phyloP scores from a whole-genome alignment of 495 filamentous ascomycete species.

The Hyaloscypha variabilis region DNA sequence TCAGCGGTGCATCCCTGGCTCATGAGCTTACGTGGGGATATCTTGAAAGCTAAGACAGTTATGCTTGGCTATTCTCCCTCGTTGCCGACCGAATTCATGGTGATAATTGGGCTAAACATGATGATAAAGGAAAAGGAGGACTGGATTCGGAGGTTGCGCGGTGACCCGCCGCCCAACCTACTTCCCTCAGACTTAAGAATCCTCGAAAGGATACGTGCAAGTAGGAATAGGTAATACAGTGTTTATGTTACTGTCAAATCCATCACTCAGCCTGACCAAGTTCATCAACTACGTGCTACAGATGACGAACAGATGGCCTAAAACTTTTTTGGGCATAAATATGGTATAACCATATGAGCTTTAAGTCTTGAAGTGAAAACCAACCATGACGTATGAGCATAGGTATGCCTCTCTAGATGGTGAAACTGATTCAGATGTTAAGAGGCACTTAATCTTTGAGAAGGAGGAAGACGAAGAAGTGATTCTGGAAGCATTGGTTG shows the following conservation, averaged over 20 bases:
- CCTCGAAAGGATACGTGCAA: neutral
- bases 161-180: neutral
- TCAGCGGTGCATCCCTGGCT: conserved; percentile 33
- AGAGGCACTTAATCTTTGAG: too few relatives aligned
- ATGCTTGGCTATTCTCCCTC: neutral
- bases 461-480: too few relatives aligned
- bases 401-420: neutral
- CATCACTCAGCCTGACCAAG: neutral
- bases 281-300: neutral
- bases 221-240: neutral
- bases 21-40: conserved; percentile 32
- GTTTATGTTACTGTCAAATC: neutral
- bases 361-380: neutral
- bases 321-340: neutral
- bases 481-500: too few relatives aligned
- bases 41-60: conserved; percentile 7
- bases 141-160: neutral
- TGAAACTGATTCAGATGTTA: too few relatives aligned
- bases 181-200: neutral
- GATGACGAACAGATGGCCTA: neutral
- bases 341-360: neutral
- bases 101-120: neutral
- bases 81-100: conserved; percentile 7
- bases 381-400: neutral
- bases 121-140: neutral